phyloP scores from a whole-genome alignment of 2,329 filamentous ascomycete genomes.

The Bipolaris gigantea region DNA sequence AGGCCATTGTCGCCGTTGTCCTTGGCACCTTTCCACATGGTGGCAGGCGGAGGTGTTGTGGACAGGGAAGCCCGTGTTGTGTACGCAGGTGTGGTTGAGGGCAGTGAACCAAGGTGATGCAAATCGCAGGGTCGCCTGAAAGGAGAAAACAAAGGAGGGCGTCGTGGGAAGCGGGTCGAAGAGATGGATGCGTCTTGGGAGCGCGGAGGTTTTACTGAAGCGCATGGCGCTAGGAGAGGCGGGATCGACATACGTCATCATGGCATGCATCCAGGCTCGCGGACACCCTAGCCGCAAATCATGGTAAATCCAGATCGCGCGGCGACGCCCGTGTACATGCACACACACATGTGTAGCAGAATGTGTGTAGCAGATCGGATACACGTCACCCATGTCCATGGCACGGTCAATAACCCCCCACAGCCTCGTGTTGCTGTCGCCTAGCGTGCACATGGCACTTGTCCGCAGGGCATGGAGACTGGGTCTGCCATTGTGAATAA shows the following conservation, averaged over 20 bases:
- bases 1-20: conserved; percentile 46
- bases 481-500: not conserved
- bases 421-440: conserved; percentile 3
- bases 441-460: not conserved
- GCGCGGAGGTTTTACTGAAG: conserved; percentile 19
- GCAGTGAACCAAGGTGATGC: not conserved
- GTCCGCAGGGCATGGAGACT: conserved; percentile 9
- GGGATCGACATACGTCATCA: conserved; percentile 25
- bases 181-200: conserved; percentile 3
- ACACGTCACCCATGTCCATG: conserved; percentile 5
- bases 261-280: conserved; percentile 4
- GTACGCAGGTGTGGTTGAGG: not conserved
- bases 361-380: not conserved
- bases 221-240: conserved; percentile 17
- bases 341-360: too few relatives aligned
- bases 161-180: conserved; percentile 13
- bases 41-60: conserved; percentile 27
- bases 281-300: conserved; percentile 16
- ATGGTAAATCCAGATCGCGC: conserved; percentile 12
- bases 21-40: conserved; percentile 56
- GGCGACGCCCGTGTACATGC: not conserved
- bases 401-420: not conserved
- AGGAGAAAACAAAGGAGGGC: not conserved
- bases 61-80: conserved; percentile 18
- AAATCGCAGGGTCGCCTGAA: not conserved